These are phyloP conservation scores for Anastatica hierochuntica DNA, from an alignment of 345 rosid genomes.

Conservation along the genomic window DNA sequence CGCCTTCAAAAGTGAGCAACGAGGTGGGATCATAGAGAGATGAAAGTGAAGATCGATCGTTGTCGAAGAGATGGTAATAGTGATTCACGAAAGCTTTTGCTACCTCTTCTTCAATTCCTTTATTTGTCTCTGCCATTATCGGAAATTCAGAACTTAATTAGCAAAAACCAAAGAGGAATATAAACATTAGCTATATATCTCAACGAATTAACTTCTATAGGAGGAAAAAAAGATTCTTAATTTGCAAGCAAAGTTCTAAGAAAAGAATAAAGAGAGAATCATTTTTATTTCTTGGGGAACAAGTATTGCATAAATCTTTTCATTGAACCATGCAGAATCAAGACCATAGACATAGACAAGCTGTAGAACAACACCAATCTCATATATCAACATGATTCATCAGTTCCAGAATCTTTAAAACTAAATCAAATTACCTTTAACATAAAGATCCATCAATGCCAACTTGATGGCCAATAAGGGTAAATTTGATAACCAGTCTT, in stretches of 20 bases:
- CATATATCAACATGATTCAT: no score
- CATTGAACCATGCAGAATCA: no score
- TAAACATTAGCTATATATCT: slow-evolving; percentile 1
- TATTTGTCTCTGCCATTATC: slow-evolving; percentile 39
- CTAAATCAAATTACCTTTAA: no score
- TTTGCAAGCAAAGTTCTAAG: background rate
- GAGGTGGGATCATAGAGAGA: slow-evolving; percentile 57
- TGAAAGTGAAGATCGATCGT: slow-evolving; percentile 38
- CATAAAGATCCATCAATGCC: background rate
- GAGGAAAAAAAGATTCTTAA: background rate
- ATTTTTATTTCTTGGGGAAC: background rate
- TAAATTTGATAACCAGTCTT: slow-evolving; percentile 70
- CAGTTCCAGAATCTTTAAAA: no score
- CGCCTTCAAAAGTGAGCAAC: slow-evolving; percentile 79
- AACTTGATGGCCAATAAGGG: slow-evolving; percentile 1
- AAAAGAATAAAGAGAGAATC: slow-evolving; percentile 2
- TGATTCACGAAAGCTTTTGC: slow-evolving; percentile 74
- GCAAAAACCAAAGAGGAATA: slow-evolving; percentile 14
- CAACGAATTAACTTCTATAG: background rate
- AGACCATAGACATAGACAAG: no score
- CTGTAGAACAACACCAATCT: no score
- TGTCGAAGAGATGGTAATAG: slow-evolving; percentile 66
- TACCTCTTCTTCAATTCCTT: slow-evolving; percentile 41
- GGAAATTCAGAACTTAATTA: background rate
- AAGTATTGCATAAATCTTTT: slow-evolving; percentile 11